phyloP scores from a whole-genome alignment of 2,329 filamentous ascomycete species.

The Penicillium carneum region DNA sequence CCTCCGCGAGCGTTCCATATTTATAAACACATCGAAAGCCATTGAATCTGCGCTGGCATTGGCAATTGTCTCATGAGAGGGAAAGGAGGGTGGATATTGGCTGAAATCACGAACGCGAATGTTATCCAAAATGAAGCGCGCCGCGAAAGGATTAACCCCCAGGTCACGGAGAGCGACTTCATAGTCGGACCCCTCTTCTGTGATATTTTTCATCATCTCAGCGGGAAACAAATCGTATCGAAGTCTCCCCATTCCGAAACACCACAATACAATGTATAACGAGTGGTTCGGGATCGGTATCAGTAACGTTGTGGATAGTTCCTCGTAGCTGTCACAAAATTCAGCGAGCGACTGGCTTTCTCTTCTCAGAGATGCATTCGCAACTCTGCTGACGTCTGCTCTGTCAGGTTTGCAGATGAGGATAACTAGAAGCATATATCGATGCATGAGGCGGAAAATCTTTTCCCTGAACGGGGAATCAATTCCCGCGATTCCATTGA shows the following conservation, averaged over 20 bases:
- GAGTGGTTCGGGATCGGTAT: conserved; percentile 26
- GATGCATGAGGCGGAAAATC: not conserved
- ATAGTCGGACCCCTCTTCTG: conserved; percentile 65
- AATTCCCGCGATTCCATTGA: not conserved
- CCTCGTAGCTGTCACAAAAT: not conserved
- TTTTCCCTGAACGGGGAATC: conserved; percentile 2
- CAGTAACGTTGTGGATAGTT: not conserved
- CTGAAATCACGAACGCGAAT: conserved; percentile 1
- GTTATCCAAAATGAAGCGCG: conserved; percentile 65
- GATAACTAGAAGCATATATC: not conserved
- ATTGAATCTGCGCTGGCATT: not conserved
- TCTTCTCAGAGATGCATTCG: not conserved
- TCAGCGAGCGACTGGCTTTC: not conserved
- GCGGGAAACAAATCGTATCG: not conserved
- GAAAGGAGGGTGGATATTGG: not conserved
- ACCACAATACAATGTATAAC: conserved; percentile 44
- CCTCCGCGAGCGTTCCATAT: not conserved
- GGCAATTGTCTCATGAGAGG: not conserved
- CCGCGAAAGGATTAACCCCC: conserved; percentile 75
- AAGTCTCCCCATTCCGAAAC: conserved; percentile 52
- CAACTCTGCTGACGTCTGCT: not conserved
- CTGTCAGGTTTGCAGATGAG: conserved; percentile 1
- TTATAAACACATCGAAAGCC: conserved; percentile 2
- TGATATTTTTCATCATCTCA: conserved; percentile 55
- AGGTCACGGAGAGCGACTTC: conserved; percentile 62